Base-by-base conservation (phyloP, 495 filamentous ascomycete species). In the Neurospora hispaniola region DNA sequence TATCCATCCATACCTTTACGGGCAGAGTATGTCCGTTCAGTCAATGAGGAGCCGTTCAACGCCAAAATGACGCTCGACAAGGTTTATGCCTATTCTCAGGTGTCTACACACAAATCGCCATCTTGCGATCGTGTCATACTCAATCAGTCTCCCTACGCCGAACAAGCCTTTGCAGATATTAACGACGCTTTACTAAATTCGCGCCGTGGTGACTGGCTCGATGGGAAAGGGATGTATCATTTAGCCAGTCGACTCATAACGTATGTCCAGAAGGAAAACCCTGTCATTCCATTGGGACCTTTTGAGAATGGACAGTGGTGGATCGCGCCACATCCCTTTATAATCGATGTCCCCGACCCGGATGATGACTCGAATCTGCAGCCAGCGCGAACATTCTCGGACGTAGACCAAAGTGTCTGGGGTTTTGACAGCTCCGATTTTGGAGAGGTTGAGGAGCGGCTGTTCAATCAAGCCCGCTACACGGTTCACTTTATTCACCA, bases 401-500 rank as follows among this genome's bases (percentile, higher is more conserved):
- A 59, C 9, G 4, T 59, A 59, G 20, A 12, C 46, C 3, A 10
- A 54, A 10, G 5, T 27, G 0, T 27, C 14, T 59, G 48, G 20
- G 48, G 14, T 43, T 43, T 43, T 43, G 42, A 43, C 42, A 43
- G 42, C 16, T 7, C 42, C 42, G 42, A 43, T 43, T 43, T 43
- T 43, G 42, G 42, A 43, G 42, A 18, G 42, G 42, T 43, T 18
- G 42, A 43, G 16, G 42, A 43, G 42, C 42, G 42, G 42, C 42
- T 43, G 16, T 43, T 72, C 23, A n/a, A n/a, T 14, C 10, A 42
- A 5, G 73, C 73, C 31, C 44, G 12, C 11, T 69, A 72, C 62
- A 72, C 73, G 0, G 23, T 74, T 23, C 73, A 74, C 20, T 38
- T 72, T 12, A 38, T 72, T 6, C 8, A 72, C 20, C 27, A 66